phyloP scores from a whole-genome alignment of 768 basidiomycete genomes.

The Lactarius vividus region DNA sequence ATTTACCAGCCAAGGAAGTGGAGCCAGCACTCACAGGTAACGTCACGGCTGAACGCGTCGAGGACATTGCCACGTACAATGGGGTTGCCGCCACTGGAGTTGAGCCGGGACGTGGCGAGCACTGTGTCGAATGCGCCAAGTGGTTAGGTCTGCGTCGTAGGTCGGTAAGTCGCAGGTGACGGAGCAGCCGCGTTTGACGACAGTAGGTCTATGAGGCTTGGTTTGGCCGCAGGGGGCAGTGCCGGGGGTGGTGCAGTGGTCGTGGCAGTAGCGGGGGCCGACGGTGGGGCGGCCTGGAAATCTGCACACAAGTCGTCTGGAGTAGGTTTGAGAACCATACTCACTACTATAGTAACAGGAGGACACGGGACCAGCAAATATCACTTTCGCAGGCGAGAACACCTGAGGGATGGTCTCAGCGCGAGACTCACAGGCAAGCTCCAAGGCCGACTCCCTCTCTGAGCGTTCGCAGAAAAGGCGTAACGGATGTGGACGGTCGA shows the following conservation, averaged over 20 bases:
- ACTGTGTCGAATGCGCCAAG: conserved; percentile 10
- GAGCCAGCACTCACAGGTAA: conserved; percentile 20
- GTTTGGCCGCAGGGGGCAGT: conserved; percentile 7
- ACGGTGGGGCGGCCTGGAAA: conserved; percentile 71
- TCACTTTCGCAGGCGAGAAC: neutral
- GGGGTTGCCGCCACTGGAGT: conserved; percentile 12
- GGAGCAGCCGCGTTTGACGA: neutral
- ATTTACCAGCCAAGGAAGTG: conserved; percentile 30
- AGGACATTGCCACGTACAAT: neutral
- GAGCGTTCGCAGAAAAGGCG: neutral
- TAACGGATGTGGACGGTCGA: neutral
- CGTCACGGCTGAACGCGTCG: conserved; percentile 29
- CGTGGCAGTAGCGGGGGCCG: conserved; percentile 52
- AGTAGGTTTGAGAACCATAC: too few relatives aligned
- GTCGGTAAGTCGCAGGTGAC: neutral
- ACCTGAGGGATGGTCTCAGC: neutral
- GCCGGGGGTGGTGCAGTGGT: conserved; percentile 33
- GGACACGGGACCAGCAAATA: neutral
- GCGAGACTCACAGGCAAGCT: too few relatives aligned
- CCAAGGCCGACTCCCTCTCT: too few relatives aligned
- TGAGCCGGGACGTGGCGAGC: conserved; percentile 19
- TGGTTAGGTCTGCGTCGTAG: conserved; percentile 4
- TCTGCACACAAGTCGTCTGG: conserved; percentile 78
- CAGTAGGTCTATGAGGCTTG: conserved; percentile 14
- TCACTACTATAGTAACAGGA: too few relatives aligned